These are phyloP conservation scores for Trichothecium roseum DNA, from an alignment of 2,329 filamentous ascomycete species.

Conservation along the genomic window DNA sequence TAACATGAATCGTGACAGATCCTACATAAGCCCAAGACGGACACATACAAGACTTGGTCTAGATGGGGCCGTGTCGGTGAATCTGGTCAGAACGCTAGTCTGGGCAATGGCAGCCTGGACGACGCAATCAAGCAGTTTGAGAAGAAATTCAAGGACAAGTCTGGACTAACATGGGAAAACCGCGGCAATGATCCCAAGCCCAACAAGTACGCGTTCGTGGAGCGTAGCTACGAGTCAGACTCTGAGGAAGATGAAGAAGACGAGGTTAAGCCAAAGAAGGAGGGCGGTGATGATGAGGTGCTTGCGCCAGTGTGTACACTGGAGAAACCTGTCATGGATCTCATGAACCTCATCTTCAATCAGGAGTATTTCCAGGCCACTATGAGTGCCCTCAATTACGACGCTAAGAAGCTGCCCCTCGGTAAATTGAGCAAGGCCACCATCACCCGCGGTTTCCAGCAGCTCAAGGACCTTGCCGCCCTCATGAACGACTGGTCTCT, in stretches of 20 bases:
- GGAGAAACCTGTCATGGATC: conserved; percentile 46
- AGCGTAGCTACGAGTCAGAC: conserved; percentile 65
- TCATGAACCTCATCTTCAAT: conserved; percentile 82
- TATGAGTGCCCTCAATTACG: conserved; percentile 60
- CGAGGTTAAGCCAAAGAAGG: conserved; percentile 20
- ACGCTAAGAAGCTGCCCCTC: conserved; percentile 66
- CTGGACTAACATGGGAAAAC: conserved; percentile 44
- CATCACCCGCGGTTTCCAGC: conserved; percentile 63
- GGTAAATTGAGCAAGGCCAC: conserved; percentile 77
- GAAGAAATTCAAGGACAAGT: conserved; percentile 54
- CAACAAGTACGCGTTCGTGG: conserved; percentile 71
- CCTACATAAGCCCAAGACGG: conserved; percentile 23
- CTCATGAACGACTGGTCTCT: conserved; percentile 46
- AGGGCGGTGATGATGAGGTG: conserved; percentile 20
- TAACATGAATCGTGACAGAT: conserved; percentile 21
- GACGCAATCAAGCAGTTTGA: conserved; percentile 41
- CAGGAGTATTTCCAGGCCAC: conserved; percentile 56
- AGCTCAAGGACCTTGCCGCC: conserved; percentile 63
- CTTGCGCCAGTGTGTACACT: conserved; percentile 45
- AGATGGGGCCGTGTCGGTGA: conserved; percentile 73
- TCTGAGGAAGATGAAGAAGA: conserved; percentile 44
- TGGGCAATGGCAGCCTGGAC: conserved; percentile 29
- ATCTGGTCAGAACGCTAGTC: conserved; percentile 33
- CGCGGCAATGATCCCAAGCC: conserved; percentile 45
- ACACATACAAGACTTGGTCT: conserved; percentile 54